Conservation (phyloP, 2,329 filamentous ascomycete genomes). For the Cladorrhinum sp. region DNA sequence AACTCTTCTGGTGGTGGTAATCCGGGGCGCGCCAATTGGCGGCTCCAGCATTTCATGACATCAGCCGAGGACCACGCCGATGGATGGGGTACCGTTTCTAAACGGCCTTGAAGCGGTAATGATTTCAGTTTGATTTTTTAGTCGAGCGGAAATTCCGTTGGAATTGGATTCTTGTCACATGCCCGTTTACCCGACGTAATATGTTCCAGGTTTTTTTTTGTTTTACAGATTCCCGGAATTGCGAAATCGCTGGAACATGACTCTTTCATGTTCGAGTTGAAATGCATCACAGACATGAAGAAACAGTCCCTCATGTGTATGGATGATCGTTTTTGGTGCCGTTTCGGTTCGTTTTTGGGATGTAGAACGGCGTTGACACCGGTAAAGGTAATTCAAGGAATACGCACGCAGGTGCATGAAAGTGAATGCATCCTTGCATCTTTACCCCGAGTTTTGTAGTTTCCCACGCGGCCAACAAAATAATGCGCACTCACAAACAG, state of each 20-base stretch:
- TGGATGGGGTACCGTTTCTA: conserved; percentile 1
- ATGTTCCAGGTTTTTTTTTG: background rate
- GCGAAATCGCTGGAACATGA: background rate
- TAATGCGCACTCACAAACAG: too few relatives aligned
- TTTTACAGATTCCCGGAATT: background rate
- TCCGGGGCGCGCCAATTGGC: conserved; percentile 16
- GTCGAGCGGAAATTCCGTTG: background rate
- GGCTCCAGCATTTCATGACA: conserved; percentile 20
- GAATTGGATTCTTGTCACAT: background rate
- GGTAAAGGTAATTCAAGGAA: background rate
- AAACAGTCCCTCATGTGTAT: background rate
- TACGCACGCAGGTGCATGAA: background rate
- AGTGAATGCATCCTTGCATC: background rate
- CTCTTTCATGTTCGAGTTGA: background rate
- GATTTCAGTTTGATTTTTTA: background rate
- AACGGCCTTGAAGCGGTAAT: background rate
- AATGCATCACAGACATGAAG: too few relatives aligned
- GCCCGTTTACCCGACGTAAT: background rate
- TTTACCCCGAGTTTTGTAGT: background rate
- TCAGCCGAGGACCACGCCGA: conserved; percentile 22
- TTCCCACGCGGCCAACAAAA: too few relatives aligned
- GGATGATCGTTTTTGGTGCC: background rate
- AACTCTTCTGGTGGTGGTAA: conserved; percentile 10
- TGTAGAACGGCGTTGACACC: background rate
- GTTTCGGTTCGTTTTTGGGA: background rate